These are phyloP conservation scores for Pythium rhizo-oryzae DNA, from an alignment of 352 stramenopile genomes.

Conservation along the genomic window DNA sequence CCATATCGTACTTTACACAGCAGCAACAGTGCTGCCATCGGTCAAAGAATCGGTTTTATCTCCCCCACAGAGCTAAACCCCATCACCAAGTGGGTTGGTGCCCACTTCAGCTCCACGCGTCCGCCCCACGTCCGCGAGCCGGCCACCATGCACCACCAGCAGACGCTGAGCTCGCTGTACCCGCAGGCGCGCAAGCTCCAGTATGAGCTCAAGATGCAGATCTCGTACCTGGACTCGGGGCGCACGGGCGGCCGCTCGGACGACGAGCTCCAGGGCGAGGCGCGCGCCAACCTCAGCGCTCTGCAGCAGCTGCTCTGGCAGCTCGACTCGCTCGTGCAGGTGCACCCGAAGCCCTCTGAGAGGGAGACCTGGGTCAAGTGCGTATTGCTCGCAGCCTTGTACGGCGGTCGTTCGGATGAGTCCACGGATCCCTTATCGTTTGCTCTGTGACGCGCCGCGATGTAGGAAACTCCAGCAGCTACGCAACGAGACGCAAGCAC, in stretches of 20 bases:
- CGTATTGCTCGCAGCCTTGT: slow-evolving; percentile 2
- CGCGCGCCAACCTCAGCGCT: slow-evolving; percentile 67
- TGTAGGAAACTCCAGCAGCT: slow-evolving; percentile 73
- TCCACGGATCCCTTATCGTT: neutral
- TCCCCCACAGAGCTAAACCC: too few species aligned
- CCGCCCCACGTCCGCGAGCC: too few species aligned
- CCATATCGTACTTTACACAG: neutral
- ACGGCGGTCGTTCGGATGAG: neutral
- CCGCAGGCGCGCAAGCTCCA: slow-evolving; percentile 82
- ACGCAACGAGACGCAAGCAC: slow-evolving; percentile 63
- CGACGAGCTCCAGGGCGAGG: slow-evolving; percentile 65
- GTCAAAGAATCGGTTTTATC: neutral
- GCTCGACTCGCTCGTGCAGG: slow-evolving; percentile 79
- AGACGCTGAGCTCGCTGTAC: slow-evolving; percentile 75
- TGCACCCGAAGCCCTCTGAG: slow-evolving; percentile 46
- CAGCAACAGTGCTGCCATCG: neutral
- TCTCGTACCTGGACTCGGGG: slow-evolving; percentile 81
- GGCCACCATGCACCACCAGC: slow-evolving; percentile 25
- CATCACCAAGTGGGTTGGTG: neutral
- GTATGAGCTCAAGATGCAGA: slow-evolving; percentile 90
- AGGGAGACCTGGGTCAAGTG: slow-evolving; percentile 82
- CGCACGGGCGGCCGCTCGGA: slow-evolving; percentile 51
- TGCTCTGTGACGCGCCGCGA: neutral
- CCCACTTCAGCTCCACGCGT: neutral
- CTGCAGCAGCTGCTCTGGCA: slow-evolving; percentile 83